Percentiles rank a stretch among this genome's conserved stretches.
Conservation (phyloP, 2,329 filamentous ascomycete species). For the Botryotinia narcissicola region DNA sequence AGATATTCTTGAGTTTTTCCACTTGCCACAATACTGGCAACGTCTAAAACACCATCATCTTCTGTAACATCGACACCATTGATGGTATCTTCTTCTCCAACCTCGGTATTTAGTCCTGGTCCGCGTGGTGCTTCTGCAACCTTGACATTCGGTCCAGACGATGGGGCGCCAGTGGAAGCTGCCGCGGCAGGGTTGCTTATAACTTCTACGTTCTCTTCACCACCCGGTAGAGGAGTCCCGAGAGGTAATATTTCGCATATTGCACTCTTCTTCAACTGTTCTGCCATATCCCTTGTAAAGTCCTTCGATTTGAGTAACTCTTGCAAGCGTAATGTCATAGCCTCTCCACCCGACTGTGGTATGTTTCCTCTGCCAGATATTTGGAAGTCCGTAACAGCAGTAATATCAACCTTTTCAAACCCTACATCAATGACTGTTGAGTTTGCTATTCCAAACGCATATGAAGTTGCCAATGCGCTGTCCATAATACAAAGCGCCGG, state of each 20-base stretch:
- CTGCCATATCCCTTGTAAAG: constrained; percentile 65
- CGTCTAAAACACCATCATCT: constrained; percentile 75
- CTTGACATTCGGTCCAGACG: constrained; percentile 38
- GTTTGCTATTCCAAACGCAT: constrained; percentile 71
- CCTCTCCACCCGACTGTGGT: constrained; percentile 74
- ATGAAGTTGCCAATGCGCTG: constrained; percentile 81
- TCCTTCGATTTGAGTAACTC: constrained; percentile 61
- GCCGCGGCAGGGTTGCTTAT: constrained; percentile 38
- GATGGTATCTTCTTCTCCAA: constrained; percentile 39
- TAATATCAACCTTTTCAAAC: constrained; percentile 87
- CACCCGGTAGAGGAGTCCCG: constrained; percentile 43
- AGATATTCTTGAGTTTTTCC: constrained; percentile 80
- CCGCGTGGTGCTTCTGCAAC: constrained; percentile 36
- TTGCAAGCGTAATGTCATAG: constrained; percentile 73
- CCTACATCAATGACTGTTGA: constrained; percentile 91
- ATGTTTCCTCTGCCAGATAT: constrained; percentile 62
- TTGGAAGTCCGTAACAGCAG: constrained; percentile 82
- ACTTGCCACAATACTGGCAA: constrained; percentile 79
- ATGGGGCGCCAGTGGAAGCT: constrained; percentile 36
- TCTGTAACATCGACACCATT: constrained; percentile 46
- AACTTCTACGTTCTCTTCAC: constrained; percentile 46
- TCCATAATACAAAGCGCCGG: constrained; percentile 90
- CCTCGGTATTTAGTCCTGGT: constrained; percentile 28
- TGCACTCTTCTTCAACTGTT: constrained; percentile 65
- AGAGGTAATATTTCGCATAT: constrained; percentile 67